These are phyloP conservation scores for Aquilaria sinensis DNA, from an alignment of 345 rosid genomes.

Conservation along the genomic window DNA sequence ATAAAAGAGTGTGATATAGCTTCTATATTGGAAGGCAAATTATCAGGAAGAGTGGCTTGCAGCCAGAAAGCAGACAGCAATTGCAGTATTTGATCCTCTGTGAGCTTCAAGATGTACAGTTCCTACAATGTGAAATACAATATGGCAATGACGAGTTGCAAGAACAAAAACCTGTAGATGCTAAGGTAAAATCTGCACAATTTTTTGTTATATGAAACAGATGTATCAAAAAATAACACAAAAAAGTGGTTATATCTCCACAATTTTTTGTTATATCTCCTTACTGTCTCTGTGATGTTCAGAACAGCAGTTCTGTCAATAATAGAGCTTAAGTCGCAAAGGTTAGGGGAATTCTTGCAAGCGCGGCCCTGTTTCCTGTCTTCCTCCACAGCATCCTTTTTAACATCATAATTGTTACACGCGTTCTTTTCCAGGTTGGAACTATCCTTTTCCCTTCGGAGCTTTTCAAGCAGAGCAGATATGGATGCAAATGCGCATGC, in stretches of 20 bases:
- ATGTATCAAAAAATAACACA: too few species aligned
- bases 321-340: conserved; percentile 64
- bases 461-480: conserved; percentile 78
- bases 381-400: conserved; percentile 30
- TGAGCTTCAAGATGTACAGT: conserved; percentile 60
- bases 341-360: conserved; percentile 51
- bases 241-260: too few species aligned
- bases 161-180: not conserved
- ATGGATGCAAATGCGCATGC: conserved; percentile 69
- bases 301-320: conserved; percentile 51
- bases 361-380: conserved; percentile 42
- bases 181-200: not conserved
- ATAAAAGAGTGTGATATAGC: conserved; percentile 86
- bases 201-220: too few species aligned
- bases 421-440: conserved; percentile 36
- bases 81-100: conserved; percentile 85
- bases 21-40: conserved; percentile 76
- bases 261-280: not conserved
- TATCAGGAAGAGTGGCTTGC: conserved; percentile 71
- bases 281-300: conserved; percentile 48
- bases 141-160: not conserved
- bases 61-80: conserved; percentile 87
- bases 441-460: conserved; percentile 71
- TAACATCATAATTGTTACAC: conserved; percentile 30
- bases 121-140: conserved; percentile 40